phyloP scores from a whole-genome alignment of 768 basidiomycete species.

The Lactifluus piperatus region DNA sequence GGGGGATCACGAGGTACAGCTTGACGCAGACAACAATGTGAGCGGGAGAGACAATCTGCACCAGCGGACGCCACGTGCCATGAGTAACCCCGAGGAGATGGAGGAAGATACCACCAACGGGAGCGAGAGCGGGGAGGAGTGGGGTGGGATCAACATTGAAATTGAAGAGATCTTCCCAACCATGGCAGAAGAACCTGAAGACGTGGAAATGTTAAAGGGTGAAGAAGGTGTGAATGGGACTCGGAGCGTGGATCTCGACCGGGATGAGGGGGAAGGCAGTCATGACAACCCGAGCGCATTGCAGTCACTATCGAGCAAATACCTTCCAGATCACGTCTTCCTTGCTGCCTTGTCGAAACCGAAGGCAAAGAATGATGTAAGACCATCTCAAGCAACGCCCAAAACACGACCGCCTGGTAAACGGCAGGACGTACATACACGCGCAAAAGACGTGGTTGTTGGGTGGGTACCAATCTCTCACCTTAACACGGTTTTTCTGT shows the following conservation, averaged over 20 bases:
- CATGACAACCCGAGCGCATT: not conserved
- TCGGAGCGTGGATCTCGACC: not conserved
- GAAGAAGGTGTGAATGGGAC: constrained; percentile 1
- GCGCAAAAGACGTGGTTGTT: constrained; percentile 17
- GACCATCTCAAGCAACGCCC: not conserved
- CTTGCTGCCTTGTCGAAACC: constrained; percentile 5
- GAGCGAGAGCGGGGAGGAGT: constrained; percentile 10
- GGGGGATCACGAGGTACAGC: constrained; percentile 3
- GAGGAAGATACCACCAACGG: not conserved
- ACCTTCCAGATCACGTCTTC: constrained; percentile 20
- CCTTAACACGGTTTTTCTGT: not conserved
- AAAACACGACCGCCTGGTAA: constrained; percentile 4
- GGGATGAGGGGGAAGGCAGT: not conserved
- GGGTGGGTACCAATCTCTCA: constrained; percentile 12
- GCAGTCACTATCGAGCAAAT: constrained; percentile 3
- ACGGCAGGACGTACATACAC: not conserved
- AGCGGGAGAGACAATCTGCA: constrained; percentile 2
- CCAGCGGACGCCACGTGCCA: constrained; percentile 18
- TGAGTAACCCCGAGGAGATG: constrained; percentile 18
- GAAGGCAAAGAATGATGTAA: not conserved
- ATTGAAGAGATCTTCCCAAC: not conserved
- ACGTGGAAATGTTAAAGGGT: not conserved
- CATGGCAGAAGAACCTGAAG: not conserved
- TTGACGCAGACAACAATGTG: constrained; percentile 1
- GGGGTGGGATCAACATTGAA: constrained; percentile 2